Evolutionary conservation across 148 eudicot genomes (phyloP), one percentile per base, ranked within the genome.

Genomic region (Oxyria digyna): DNA sequence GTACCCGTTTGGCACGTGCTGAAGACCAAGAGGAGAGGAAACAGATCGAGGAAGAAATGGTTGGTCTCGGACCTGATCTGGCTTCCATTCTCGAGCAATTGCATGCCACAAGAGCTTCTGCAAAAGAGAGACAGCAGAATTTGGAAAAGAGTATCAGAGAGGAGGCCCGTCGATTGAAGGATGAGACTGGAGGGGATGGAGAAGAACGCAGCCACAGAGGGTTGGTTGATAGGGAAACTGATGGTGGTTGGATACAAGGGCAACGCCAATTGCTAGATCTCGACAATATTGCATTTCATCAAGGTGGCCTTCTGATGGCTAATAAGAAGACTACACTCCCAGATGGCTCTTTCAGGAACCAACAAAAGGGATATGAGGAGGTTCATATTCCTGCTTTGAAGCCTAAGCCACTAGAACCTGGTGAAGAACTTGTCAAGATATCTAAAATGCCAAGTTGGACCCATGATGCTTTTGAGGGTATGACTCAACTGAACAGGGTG

Each of bases 341-440:
- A 8, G 74, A 66, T 43, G 94, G 90, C 14, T 88, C 94, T 68
- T 84, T 45, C 45, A 82, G 88, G 67, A 73, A 77, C 63, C 85
- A 77, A 69, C 73, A 63, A 10, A 85, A 85, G 76, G 90, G 90
- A 18, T 88, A 88, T 35, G 90, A 85, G 69, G 94, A 88, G 67
- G 87, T 88, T 79, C 86, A 85, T 79, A 84, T 88, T 72, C 94
- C 94, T 66, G 86, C 86, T 9, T 70, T 85, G 86, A 88, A 85
- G 82, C 75, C 83, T 31, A 77, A 59, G 38, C 85, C 94, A 29
- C 74, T n/a, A n/a, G n/a, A n/a, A n/a, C n/a, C n/a, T n/a, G n/a
- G n/a, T n/a, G n/a, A n/a, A n/a, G n/a, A n/a, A 70, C 79, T 84
- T 57, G 77, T 88, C 54, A 88, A 80, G 77, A 82, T 88, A 52